Conservation (phyloP, 352 stramenopile genomes). For the Stramenopiles sp. region DNA sequence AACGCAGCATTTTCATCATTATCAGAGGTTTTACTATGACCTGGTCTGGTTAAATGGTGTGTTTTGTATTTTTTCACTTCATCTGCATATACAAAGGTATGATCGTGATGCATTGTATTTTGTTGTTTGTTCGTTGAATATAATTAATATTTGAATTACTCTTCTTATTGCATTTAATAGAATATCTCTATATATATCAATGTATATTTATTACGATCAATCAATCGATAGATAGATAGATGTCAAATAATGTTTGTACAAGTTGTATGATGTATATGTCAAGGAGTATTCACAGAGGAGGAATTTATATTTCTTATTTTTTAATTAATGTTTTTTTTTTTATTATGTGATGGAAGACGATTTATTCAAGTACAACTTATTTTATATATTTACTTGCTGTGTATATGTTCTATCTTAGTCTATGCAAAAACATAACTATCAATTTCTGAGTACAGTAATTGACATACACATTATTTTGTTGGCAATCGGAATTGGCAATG, state of each 20-base stretch:
- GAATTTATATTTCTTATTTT: background rate
- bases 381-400: too few species aligned
- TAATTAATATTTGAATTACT: background rate
- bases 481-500: too few species aligned
- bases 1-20: conserved; percentile 10
- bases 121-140: background rate
- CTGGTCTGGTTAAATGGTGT: conserved; percentile 27
- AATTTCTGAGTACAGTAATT: too few species aligned
- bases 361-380: too few species aligned
- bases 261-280: background rate
- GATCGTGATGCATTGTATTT: conserved; percentile 36
- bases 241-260: background rate
- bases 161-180: conserved; percentile 3
- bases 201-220: background rate
- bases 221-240: too few species aligned
- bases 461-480: too few species aligned
- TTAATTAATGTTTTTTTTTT: conserved; percentile 10
- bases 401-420: too few species aligned
- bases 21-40: conserved; percentile 19
- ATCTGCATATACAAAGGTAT: conserved; percentile 42
- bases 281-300: background rate
- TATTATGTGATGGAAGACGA: too few species aligned
- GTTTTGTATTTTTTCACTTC: conserved; percentile 54
- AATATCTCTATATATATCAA: background rate
- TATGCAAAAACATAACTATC: too few species aligned